These are phyloP conservation scores for Diatrype stigma DNA, from an alignment of 2,329 filamentous ascomycete species.

Conservation along the genomic window DNA sequence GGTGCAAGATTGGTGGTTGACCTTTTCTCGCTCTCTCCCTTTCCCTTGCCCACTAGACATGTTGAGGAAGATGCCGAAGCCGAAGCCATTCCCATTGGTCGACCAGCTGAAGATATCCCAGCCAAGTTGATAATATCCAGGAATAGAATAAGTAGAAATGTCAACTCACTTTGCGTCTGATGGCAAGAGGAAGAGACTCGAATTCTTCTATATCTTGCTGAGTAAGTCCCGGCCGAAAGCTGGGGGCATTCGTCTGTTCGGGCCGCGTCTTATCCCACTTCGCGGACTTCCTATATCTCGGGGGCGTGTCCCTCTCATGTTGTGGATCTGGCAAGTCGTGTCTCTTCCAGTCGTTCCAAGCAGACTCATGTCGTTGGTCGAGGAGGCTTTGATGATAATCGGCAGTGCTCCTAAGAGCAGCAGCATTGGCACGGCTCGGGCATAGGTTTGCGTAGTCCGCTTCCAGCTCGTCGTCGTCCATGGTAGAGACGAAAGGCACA, in stretches of 20 bases:
- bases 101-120: no score
- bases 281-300: slow-evolving; percentile 4
- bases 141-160: not conserved
- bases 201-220: slow-evolving; percentile 40
- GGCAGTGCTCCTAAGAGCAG: slow-evolving; percentile 14
- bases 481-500: slow-evolving; percentile 4
- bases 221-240: slow-evolving; percentile 28
- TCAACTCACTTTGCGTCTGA: slow-evolving; percentile 46
- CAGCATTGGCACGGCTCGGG: slow-evolving; percentile 9
- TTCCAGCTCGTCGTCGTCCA: slow-evolving; percentile 4
- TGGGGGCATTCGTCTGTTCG: slow-evolving; percentile 8
- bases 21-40: no score
- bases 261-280: slow-evolving; percentile 13
- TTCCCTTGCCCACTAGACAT: no score
- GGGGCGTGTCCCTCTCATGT: not conserved
- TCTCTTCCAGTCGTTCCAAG: not conserved
- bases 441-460: slow-evolving; percentile 13
- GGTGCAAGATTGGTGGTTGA: not conserved
- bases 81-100: no score
- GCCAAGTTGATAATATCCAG: not conserved
- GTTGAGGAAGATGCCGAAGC: no score
- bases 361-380: slow-evolving; percentile 13
- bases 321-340: slow-evolving; percentile 7
- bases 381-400: slow-evolving; percentile 23
- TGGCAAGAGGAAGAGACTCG: slow-evolving; percentile 45